Conservation (phyloP, 306 rosid genomes). For the Hylodesmum podocarpum region DNA sequence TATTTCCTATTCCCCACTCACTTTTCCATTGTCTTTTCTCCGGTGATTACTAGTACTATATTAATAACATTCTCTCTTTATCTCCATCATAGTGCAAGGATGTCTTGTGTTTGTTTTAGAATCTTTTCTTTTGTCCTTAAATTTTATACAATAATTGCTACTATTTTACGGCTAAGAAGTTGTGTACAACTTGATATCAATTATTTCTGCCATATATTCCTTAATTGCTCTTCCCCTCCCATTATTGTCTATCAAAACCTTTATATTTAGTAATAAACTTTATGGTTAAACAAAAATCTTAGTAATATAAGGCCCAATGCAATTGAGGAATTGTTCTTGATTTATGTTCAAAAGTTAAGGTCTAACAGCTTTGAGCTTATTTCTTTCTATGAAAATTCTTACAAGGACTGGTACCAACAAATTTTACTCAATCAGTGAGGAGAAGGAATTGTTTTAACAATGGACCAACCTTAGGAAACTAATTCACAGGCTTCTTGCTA, state of each 20-base stretch:
- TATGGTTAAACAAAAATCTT: neutral
- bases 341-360: neutral
- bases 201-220: neutral
- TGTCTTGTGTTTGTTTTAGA: neutral
- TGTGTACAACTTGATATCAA: neutral
- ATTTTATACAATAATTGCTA: neutral
- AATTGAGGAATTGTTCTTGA: neutral
- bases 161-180: neutral
- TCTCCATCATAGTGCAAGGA: neutral
- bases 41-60: neutral
- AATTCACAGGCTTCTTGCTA: neutral
- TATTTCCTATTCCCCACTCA: constrained; percentile 10
- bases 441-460: neutral
- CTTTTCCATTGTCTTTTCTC: constrained; percentile 22
- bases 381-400: neutral
- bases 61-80: neutral
- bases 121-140: neutral
- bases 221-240: neutral
- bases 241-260: neutral
- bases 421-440: neutral
- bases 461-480: neutral
- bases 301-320: neutral
- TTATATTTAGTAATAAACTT: neutral
- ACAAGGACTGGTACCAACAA: neutral
- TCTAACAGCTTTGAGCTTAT: neutral